Conservation (phyloP, 2,329 filamentous ascomycete genomes). For the Epichloe bromicola region DNA sequence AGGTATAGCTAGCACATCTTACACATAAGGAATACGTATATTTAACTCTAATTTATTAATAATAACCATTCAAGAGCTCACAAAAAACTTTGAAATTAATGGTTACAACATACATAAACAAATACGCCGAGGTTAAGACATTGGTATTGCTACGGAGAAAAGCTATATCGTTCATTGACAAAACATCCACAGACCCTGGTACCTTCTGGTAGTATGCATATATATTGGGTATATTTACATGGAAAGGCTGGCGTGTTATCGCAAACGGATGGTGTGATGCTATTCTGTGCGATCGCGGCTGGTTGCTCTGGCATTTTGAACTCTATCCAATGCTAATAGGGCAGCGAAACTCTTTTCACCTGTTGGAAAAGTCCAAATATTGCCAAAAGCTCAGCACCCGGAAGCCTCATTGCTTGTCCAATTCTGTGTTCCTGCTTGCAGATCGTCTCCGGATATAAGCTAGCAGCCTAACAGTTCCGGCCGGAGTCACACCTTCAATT, state of each 20-base stretch:
- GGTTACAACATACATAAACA: no score
- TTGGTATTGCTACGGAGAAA: neutral
- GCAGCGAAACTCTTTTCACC: neutral
- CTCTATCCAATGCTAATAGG: neutral
- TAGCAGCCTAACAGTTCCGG: conserved; percentile 47
- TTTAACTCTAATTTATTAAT: no score
- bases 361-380: neutral
- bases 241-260: neutral
- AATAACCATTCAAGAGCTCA: no score
- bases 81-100: no score
- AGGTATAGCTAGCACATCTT: no score
- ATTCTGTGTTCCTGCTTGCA: neutral
- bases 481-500: conserved; percentile 65
- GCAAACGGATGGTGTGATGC: neutral
- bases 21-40: no score
- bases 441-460: conserved; percentile 38
- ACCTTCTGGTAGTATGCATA: neutral
- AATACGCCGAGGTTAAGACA: no score
- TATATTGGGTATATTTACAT: neutral
- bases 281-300: neutral
- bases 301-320: neutral
- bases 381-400: neutral
- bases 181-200: neutral
- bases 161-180: neutral
- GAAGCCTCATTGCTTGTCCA: neutral